Conservation (phyloP, 2,329 filamentous ascomycete species). For the Nigrospora osmanthi region DNA sequence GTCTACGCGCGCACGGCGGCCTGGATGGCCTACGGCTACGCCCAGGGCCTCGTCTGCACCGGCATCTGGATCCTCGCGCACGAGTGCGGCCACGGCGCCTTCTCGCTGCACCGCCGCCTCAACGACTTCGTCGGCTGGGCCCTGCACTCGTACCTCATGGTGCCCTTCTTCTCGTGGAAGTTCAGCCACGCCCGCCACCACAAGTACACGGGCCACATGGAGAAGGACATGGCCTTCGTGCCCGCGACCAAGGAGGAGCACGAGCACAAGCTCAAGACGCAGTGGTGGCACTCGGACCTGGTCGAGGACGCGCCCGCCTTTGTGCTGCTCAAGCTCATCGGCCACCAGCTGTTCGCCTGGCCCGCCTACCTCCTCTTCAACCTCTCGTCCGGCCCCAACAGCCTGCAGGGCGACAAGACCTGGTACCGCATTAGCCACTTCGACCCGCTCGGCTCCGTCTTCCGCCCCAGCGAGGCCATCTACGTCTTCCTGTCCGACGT, state of each 20-base stretch:
- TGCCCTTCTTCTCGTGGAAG: constrained; percentile 69
- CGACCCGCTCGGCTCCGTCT: constrained; percentile 53
- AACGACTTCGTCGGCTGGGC: constrained; percentile 58
- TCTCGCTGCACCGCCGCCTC: constrained; percentile 46
- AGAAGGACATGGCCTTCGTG: constrained; percentile 60
- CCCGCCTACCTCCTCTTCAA: constrained; percentile 57
- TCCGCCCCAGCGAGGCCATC: constrained; percentile 46
- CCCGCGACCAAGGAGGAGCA: constrained; percentile 35
- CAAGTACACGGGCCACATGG: constrained; percentile 59
- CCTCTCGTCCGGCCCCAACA: constrained; percentile 38
- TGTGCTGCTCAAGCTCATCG: constrained; percentile 43
- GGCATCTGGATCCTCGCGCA: constrained; percentile 66
- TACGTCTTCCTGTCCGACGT: constrained; percentile 53
- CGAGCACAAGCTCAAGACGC: constrained; percentile 19
- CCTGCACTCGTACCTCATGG: constrained; percentile 57
- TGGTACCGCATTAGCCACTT: constrained; percentile 49
- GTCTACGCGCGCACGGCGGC: constrained; percentile 32
- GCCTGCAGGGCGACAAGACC: constrained; percentile 33
- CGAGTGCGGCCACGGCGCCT: constrained; percentile 63
- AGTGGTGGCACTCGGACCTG: constrained; percentile 33
- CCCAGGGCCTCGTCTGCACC: constrained; percentile 58
- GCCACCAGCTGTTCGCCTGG: constrained; percentile 60
- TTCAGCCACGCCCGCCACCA: constrained; percentile 64
- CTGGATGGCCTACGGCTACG: constrained; percentile 53
- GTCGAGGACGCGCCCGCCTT: constrained; percentile 57